Evolutionary conservation across 805 yeast species (phyloP), one percentile per base, ranked within the genome.

Genomic region (Nakazawaea laoshanensis): DNA sequence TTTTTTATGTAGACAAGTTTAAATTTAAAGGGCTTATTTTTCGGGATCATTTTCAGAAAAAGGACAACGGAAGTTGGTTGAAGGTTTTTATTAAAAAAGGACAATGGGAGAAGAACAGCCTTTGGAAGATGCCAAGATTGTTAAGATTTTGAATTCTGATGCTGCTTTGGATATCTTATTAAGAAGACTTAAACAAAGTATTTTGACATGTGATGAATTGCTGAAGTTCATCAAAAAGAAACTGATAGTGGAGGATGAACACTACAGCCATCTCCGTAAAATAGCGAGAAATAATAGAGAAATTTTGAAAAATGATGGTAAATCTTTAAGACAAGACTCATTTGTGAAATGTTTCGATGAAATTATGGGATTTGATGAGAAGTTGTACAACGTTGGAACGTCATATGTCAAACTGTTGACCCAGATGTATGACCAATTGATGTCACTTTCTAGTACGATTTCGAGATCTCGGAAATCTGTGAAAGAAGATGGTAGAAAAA

Each of bases 201-300:
- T 88, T 27, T 66, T 67, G 39, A 77, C 94, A 0, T 79, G 94
- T 42, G 95, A 87, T 47, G 97, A 92, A 49, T 78, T 86, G 45
- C 65, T 85, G 19, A 74, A 74, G 44, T 92, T 74, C 53, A 61
- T 89, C 35, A 81, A 80, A 51, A 83, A 79, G 55, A 80, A 83
- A 46, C 86, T 86, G 19, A 59, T 70, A 21, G 67, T 79, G 33
- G 96, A 86, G 53, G 83, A 79, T 43, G 94, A 81, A 37, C 83
- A 85, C 52, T 73, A 74, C 26, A 67, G 68, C 36, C 94, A 85
- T 46, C 57, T 85, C 42, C 74, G 75, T 46, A 84, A 87, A 56
- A 74, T 79, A 20, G 72, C 84, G 2, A 61, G 69, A 16, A 69
- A 77, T 35, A 66, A 76, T 12, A 57, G 72, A 19, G 64, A 67